Evolutionary conservation across 306 rosid species (phyloP).

Genomic region (Canavalia ensiformis): DNA sequence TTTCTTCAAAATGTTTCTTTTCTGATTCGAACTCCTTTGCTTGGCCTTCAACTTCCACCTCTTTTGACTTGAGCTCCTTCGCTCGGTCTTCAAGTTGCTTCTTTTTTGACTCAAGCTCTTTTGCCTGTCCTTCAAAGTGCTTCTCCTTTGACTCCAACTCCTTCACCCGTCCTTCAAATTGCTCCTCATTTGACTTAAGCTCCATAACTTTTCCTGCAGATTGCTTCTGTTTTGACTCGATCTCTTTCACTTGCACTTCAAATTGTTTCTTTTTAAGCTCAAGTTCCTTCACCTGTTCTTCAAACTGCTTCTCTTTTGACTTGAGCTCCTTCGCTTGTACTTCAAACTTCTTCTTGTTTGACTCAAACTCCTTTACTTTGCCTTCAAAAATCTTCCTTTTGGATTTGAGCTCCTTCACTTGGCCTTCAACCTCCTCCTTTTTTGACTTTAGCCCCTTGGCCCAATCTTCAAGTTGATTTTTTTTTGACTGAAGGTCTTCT

Average conservation of each 20-base stretch:
- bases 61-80: constrained; percentile 28
- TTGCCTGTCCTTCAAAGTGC: constrained; percentile 33
- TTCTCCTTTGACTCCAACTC: constrained; percentile 47
- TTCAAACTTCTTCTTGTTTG: not conserved
- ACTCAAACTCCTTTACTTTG: not conserved
- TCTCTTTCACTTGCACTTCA: not conserved
- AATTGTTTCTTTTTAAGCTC: not conserved
- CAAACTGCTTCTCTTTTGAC: constrained; percentile 8
- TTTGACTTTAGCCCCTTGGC: constrained; percentile 46
- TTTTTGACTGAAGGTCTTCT: constrained; percentile 46
- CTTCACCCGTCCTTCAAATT: constrained; percentile 31
- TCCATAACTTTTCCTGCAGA: not conserved
- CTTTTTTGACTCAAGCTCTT: not conserved
- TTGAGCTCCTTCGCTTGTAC: not conserved
- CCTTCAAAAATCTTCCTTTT: constrained; percentile 22
- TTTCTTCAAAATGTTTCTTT: constrained; percentile 25
- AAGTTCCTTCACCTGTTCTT: not conserved
- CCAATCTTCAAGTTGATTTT: constrained; percentile 38
- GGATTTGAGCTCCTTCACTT: constrained; percentile 22
- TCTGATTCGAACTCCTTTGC: constrained; percentile 12
- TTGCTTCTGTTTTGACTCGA: not conserved
- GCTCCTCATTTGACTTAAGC: constrained; percentile 12
- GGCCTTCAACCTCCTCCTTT: constrained; percentile 41
- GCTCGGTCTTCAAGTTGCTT: constrained; percentile 35
- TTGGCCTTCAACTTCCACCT: constrained; percentile 28